Evolutionary conservation across 1,139 yeast genomes (phyloP).

Genomic region (Candida gigantensis): DNA sequence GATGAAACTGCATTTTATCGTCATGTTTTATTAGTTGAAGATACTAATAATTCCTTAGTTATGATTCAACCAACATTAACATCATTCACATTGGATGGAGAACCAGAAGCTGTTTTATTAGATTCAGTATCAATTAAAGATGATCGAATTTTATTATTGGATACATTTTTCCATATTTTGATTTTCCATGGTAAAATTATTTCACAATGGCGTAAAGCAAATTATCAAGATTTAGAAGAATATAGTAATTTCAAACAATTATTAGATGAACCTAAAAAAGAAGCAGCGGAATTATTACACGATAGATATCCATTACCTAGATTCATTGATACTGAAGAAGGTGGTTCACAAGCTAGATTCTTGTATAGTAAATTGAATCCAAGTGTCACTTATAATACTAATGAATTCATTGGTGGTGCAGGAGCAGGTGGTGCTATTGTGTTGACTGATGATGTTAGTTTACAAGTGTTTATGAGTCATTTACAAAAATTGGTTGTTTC

Average conservation of each 20-base stretch:
- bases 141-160: constrained; percentile 82
- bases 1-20: constrained; percentile 98
- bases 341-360: constrained; percentile 98
- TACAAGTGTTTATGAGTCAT: constrained; percentile 90
- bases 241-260: constrained; percentile 85
- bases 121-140: constrained; percentile 93
- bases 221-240: constrained; percentile 89
- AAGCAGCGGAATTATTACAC: constrained; percentile 86
- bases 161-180: constrained; percentile 94
- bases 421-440: constrained; percentile 69
- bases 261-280: constrained; percentile 86
- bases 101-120: constrained; percentile 89
- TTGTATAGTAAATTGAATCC: constrained; percentile 93
- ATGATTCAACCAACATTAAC: constrained; percentile 97
- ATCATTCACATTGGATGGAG: constrained; percentile 75
- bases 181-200: constrained; percentile 94
- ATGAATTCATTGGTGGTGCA: constrained; percentile 45
- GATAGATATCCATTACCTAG: constrained; percentile 98
- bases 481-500: constrained; percentile 79
- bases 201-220: constrained; percentile 95
- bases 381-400: constrained; percentile 73
- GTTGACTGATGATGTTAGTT: constrained; percentile 90
- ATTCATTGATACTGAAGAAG: constrained; percentile 91
- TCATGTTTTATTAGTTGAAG: constrained; percentile 88
- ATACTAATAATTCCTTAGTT: constrained; percentile 87